Percentiles rank a stretch among this genome's conserved stretches.
phyloP scores from a whole-genome alignment of 257 asterid genomes.

The Nyctanthes arbortristis region DNA sequence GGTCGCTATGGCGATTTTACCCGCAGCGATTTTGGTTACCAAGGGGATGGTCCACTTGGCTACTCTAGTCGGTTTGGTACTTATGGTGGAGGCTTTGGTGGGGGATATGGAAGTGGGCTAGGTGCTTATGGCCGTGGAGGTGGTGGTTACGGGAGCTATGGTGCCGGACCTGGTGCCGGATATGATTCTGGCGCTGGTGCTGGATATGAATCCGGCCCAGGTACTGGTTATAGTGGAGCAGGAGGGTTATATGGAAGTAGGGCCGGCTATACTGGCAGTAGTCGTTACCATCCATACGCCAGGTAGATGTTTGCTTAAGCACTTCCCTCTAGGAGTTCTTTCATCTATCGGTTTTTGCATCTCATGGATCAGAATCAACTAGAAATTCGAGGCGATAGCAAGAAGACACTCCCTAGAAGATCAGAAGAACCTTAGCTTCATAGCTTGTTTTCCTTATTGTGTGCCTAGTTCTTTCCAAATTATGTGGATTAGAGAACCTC shows the following conservation, averaged over 20 bases:
- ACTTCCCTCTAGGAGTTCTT: conserved; percentile 39
- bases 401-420: conserved; percentile 38
- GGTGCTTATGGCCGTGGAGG: conserved; percentile 86
- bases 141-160: conserved; percentile 51
- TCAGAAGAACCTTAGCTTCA: conserved; percentile 34
- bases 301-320: conserved; percentile 44
- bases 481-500: conserved; percentile 28
- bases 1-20: conserved; percentile 83
- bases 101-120: conserved; percentile 72
- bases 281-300: conserved; percentile 52
- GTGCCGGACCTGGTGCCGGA: conserved; percentile 70
- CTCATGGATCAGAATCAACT: conserved; percentile 31
- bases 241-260: conserved; percentile 64
- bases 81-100: conserved; percentile 73
- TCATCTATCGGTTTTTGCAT: conserved; percentile 38
- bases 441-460: conserved; percentile 24
- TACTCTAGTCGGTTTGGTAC: conserved; percentile 79
- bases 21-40: conserved; percentile 76
- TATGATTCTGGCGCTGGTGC: conserved; percentile 66
- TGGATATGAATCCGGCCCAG: conserved; percentile 62
- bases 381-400: conserved; percentile 35
- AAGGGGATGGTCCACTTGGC: conserved; percentile 77
- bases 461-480: not conserved
- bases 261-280: conserved; percentile 51
- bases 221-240: conserved; percentile 70